phyloP scores from a whole-genome alignment of 768 basidiomycete species.

The Kondoa subrosea region DNA sequence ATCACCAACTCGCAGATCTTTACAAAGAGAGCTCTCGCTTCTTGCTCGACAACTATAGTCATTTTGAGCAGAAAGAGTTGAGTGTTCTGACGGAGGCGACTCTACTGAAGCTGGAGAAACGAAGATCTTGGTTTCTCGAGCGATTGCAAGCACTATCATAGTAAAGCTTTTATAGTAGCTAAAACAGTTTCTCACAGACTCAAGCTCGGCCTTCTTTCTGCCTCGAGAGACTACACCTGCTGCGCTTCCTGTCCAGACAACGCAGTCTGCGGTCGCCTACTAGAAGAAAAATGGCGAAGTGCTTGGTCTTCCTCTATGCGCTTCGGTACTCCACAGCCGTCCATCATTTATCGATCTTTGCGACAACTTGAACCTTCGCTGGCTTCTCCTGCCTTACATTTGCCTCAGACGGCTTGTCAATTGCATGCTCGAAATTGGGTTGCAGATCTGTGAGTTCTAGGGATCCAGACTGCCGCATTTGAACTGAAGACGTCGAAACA shows the following conservation, averaged over 20 bases:
- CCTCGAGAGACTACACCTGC: slow-evolving; percentile 90
- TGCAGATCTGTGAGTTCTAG: slow-evolving; percentile 65
- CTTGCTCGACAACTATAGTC: slow-evolving; percentile 40
- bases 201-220: slow-evolving; percentile 67
- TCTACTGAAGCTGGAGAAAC: slow-evolving; percentile 70
- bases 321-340: slow-evolving; percentile 17
- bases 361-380: slow-evolving; percentile 60
- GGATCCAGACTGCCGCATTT: no score
- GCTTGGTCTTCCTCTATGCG: slow-evolving; percentile 37
- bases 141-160: no score
- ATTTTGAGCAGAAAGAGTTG: slow-evolving; percentile 29
- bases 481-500: no score
- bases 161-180: no score
- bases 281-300: slow-evolving; percentile 87
- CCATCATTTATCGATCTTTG: slow-evolving; percentile 82
- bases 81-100: slow-evolving; percentile 53
- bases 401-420: slow-evolving; percentile 77
- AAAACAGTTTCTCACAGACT: no score
- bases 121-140: slow-evolving; percentile 85
- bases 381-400: slow-evolving; percentile 66
- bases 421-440: slow-evolving; percentile 75
- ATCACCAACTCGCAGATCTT: slow-evolving; percentile 23
- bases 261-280: slow-evolving; percentile 53
- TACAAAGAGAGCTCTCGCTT: slow-evolving; percentile 83
- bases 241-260: slow-evolving; percentile 63